A percentile compares a stretch with the other conserved stretches of the same genome.
Conservation (phyloP, 2,329 filamentous ascomycete species). For the Neonectria hederae region DNA sequence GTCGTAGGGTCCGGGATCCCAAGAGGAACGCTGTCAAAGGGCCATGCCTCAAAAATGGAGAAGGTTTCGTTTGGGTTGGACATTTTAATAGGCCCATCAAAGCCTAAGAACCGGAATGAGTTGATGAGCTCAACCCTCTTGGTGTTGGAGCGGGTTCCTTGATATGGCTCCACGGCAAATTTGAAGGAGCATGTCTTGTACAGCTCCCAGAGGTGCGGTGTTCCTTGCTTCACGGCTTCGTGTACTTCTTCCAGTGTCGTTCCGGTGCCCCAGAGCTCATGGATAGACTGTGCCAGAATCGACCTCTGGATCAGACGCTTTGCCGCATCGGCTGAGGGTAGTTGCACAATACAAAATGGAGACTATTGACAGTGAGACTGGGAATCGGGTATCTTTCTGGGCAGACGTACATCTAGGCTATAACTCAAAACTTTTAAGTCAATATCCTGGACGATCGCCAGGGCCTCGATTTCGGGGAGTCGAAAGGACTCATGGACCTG, state of each 20-base stretch:
- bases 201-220: conserved; percentile 70
- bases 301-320: conserved; percentile 75
- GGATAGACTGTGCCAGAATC: conserved; percentile 83
- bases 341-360: conserved; percentile 82
- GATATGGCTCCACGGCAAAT: conserved; percentile 85
- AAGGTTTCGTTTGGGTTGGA: conserved; percentile 78
- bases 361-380: conserved; percentile 64
- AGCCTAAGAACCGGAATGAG: conserved; percentile 79
- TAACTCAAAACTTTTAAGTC: conserved; percentile 80
- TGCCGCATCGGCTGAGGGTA: conserved; percentile 73
- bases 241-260: conserved; percentile 75
- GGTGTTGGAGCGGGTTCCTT: conserved; percentile 71
- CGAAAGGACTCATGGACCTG: conserved; percentile 94
- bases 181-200: conserved; percentile 79
- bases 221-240: conserved; percentile 65
- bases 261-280: conserved; percentile 88
- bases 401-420: conserved; percentile 70
- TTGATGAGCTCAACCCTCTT: conserved; percentile 82
- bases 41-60: conserved; percentile 84
- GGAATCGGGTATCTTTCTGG: conserved; percentile 17
- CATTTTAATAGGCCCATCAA: conserved; percentile 82
- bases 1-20: conserved; percentile 62
- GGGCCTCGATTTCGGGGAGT: conserved; percentile 80
- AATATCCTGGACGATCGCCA: conserved; percentile 75
- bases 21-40: conserved; percentile 60